phyloP scores from a whole-genome alignment of 768 basidiomycete species.

The Paxillus ammoniavirescens region DNA sequence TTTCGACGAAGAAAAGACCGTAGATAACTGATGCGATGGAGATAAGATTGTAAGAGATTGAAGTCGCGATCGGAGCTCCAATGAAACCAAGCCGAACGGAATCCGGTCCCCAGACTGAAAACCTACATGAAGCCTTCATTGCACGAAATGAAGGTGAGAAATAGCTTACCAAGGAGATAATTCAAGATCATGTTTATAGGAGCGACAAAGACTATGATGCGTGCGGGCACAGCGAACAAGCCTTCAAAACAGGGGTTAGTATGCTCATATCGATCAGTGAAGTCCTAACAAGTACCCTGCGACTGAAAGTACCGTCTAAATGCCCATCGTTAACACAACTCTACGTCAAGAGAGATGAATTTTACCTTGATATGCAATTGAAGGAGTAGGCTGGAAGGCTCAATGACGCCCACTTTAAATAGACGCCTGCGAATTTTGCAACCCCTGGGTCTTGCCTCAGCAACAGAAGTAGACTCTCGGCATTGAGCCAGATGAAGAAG shows the following conservation, averaged over 20 bases:
- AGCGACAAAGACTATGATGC: slow-evolving; percentile 74
- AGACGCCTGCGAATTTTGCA: slow-evolving; percentile 68
- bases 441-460: slow-evolving; percentile 81
- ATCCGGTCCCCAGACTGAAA: slow-evolving; percentile 72
- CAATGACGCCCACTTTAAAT: slow-evolving; percentile 71
- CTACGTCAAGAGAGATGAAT: too few relatives aligned
- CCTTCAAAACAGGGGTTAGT: slow-evolving; percentile 36
- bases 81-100: slow-evolving; percentile 78
- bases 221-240: slow-evolving; percentile 78
- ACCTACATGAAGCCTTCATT: not conserved
- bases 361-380: slow-evolving; percentile 49
- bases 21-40: slow-evolving; percentile 57
- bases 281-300: slow-evolving; percentile 48
- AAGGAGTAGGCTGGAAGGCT: slow-evolving; percentile 75
- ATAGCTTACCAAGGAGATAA: slow-evolving; percentile 64
- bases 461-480: slow-evolving; percentile 70
- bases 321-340: not conserved
- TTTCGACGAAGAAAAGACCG: slow-evolving; percentile 56
- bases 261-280: not conserved
- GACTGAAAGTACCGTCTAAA: slow-evolving; percentile 56
- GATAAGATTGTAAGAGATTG: slow-evolving; percentile 81
- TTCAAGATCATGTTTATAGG: slow-evolving; percentile 83
- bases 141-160: not conserved
- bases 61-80: slow-evolving; percentile 86
- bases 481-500: slow-evolving; percentile 74